Percentiles rank a stretch among this genome's conserved stretches.
These are phyloP conservation scores for Ganoderma resinaceum DNA, from an alignment of 1,284 basidiomycete species.

Conservation along the genomic window DNA sequence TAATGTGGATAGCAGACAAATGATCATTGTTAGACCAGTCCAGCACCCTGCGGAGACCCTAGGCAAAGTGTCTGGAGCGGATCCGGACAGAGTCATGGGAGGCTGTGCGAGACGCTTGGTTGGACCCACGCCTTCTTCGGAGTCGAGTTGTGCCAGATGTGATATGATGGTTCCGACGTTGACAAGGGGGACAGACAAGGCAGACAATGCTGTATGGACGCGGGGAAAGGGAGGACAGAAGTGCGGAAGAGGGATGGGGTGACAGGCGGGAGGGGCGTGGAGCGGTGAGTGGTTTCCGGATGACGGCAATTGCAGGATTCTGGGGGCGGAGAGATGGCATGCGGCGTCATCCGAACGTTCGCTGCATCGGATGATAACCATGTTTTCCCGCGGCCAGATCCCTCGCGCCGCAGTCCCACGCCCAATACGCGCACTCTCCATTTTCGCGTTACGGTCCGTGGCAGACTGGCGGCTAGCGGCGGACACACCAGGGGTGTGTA, in stretches of 20 bases:
- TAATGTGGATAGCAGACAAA: not conserved
- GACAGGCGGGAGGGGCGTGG: slow-evolving; percentile 25
- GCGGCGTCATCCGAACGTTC: slow-evolving; percentile 4
- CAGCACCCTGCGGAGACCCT: not conserved
- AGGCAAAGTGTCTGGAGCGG: slow-evolving; percentile 3
- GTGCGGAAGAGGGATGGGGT: slow-evolving; percentile 20
- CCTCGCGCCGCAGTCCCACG: slow-evolving; percentile 25
- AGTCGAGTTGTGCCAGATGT: not conserved
- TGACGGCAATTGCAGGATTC: not conserved
- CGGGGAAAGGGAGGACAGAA: not conserved
- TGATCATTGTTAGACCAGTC: not conserved
- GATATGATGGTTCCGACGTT: not conserved
- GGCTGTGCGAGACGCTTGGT: not conserved
- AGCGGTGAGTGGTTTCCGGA: slow-evolving; percentile 5
- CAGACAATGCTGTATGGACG: not conserved
- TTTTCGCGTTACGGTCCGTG: not conserved
- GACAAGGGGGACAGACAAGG: not conserved
- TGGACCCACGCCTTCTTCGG: not conserved
- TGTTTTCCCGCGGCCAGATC: slow-evolving; percentile 22
- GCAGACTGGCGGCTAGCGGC: no score
- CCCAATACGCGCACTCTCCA: slow-evolving; percentile 23
- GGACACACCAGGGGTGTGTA: slow-evolving; percentile 8
- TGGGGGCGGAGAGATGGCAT: slow-evolving; percentile 1
- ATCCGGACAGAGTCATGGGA: slow-evolving; percentile 2
- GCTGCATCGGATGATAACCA: slow-evolving; percentile 19